phyloP scores from a whole-genome alignment of 23 red algal genomes.

The Gracilaria domingensis region DNA sequence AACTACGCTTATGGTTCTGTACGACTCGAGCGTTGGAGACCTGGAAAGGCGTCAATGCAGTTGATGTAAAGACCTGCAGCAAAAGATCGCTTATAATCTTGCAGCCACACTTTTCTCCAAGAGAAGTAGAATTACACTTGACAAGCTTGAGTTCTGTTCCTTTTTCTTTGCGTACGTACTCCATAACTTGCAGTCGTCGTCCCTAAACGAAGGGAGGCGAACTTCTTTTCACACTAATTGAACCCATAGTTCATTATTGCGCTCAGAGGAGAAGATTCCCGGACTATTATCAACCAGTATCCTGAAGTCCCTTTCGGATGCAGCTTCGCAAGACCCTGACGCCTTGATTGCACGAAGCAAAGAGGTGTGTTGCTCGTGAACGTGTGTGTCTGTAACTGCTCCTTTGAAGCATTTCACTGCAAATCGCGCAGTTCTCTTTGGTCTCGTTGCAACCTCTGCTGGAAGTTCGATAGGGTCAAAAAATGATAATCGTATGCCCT shows the following conservation, averaged over 20 bases:
- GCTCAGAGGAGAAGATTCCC: conserved; percentile 9
- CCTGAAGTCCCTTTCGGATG: conserved; percentile 50
- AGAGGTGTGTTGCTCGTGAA: conserved; percentile 15
- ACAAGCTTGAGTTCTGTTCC: background rate
- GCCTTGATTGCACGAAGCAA: conserved; percentile 31
- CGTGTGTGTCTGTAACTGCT: conserved; percentile 20
- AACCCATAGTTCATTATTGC: conserved; percentile 59
- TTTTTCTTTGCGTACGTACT: background rate
- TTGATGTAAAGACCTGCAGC: background rate
- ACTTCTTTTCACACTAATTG: background rate
- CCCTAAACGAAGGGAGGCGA: background rate
- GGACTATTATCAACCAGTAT: conserved; percentile 56
- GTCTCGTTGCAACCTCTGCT: background rate
- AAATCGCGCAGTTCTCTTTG: conserved; percentile 11
- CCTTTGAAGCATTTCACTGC: conserved; percentile 51
- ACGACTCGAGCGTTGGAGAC: background rate
- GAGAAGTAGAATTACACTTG: background rate
- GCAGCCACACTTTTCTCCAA: background rate
- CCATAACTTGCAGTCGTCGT: background rate
- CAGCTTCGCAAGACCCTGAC: background rate
- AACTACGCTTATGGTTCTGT: background rate
- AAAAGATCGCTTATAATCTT: background rate
- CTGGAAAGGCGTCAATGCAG: background rate
- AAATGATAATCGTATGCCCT: conserved; percentile 25
- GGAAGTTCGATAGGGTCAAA: conserved; percentile 53